Base-by-base conservation (phyloP, 2,329 filamentous ascomycete species). In the Bipolaris bicolor region DNA sequence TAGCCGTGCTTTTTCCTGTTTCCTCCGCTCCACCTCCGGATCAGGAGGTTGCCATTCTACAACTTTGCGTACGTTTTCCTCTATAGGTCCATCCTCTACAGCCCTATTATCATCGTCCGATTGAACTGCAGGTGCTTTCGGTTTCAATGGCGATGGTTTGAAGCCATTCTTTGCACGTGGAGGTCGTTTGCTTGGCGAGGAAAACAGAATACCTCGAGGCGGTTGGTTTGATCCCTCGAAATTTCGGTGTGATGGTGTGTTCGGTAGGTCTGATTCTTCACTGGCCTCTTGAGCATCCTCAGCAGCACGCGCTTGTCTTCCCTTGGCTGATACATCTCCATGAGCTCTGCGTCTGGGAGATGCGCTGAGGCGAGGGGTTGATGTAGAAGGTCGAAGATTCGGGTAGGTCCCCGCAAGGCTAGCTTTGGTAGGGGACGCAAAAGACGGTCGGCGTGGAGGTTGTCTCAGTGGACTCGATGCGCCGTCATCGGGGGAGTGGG, bases 391-490 rank as follows among this genome's bases (percentile, higher is more conserved):
- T 13, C 73, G 52, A 1, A 77, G 61, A 36, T 66, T 68, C 3
- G 76, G 75, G 53, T 78, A 75, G 60, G 71, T 75, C 52, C 76
- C 75, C 56, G 76, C 65, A 24, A 77, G 69, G 50, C 73, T 78
- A 20, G 76, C 72, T 68, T 76, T 77, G 2, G 75, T 78, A 15
- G 76, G 76, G 16, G 76, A 78, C 44, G 71, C 70, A 49, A 71
- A 78, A 2, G 76, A 78, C 0, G 74, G 67, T 47, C 75, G 65
- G 52, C 71, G 67, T 20, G 73, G 69, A 36, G 69, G 70, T 49
- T 74, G 69, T 58, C 68, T 68, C 24, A 73, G 34, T 48, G 70
- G 72, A 44, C 66, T 71, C 4, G 68, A 63, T 7, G 61, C 64
- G 52, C 39, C 53, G 37, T 65, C 62, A 2, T 59, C 55, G 22